Percentiles rank a stretch among this genome's conserved stretches.
Evolutionary conservation across 805 yeast species (phyloP).

Genomic region (Candida quercuum): DNA sequence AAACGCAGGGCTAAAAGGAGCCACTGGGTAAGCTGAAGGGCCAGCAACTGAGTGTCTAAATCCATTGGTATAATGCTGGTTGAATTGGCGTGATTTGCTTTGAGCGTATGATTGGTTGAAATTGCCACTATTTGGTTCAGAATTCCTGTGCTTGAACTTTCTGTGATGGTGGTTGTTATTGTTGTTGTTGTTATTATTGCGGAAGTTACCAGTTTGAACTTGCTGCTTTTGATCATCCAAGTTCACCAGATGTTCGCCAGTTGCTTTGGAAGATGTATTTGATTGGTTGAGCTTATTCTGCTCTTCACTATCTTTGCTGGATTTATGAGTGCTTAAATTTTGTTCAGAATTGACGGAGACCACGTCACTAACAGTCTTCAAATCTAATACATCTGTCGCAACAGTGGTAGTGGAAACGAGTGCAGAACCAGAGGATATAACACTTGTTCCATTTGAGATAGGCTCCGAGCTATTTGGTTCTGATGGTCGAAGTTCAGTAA

Average conservation of each 20-base stretch:
- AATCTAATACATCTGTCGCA: neutral
- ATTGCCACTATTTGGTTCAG: constrained; percentile 12
- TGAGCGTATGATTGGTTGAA: neutral
- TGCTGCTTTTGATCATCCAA: neutral
- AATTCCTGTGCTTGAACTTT: constrained; percentile 14
- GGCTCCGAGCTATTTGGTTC: neutral
- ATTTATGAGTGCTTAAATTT: too few relatives aligned
- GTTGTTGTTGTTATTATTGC: constrained; percentile 3
- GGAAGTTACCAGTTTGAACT: too few relatives aligned
- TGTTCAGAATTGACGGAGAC: neutral
- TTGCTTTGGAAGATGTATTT: too few relatives aligned
- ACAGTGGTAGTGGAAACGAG: neutral
- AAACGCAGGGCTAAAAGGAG: constrained; percentile 11
- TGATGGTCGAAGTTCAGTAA: neutral
- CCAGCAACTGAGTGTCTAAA: constrained; percentile 19
- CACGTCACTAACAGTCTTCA: too few relatives aligned
- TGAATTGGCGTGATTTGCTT: constrained; percentile 9
- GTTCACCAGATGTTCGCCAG: too few relatives aligned
- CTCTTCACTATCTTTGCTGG: too few relatives aligned
- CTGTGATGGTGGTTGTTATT: constrained; percentile 6
- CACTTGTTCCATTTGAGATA: neutral
- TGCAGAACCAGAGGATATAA: neutral
- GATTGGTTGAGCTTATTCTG: too few relatives aligned
- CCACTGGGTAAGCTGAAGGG: neutral
- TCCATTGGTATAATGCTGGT: constrained; percentile 7